Evolutionary conservation across 345 rosid genomes (phyloP).

Genomic region (Gossypium mustelinum): DNA sequence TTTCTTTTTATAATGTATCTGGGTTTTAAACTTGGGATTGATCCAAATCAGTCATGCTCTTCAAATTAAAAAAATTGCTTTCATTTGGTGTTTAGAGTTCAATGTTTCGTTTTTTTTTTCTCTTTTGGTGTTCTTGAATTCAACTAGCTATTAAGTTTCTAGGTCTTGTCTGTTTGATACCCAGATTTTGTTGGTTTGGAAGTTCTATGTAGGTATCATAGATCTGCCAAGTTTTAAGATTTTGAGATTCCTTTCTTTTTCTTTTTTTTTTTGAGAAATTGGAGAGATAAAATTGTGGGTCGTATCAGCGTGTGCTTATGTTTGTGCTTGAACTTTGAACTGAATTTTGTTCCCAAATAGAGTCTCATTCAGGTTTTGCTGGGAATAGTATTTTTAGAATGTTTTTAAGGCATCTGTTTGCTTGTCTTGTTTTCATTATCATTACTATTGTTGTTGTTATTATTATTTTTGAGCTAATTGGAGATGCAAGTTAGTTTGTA

Average conservation of each 20-base stretch:
- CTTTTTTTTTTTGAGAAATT: not conserved
- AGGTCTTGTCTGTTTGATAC: conserved; percentile 3
- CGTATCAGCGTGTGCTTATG: not conserved
- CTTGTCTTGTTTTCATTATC: not conserved
- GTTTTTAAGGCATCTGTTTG: not conserved
- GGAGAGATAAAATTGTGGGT: not conserved
- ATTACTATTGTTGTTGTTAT: not conserved
- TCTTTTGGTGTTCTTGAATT: not conserved
- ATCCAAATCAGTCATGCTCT: not conserved
- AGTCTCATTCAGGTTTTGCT: not conserved
- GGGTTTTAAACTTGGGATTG: not conserved
- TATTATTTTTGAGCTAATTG: not conserved
- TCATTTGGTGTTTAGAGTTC: not conserved
- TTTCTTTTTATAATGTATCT: not conserved
- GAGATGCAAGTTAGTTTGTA: not conserved
- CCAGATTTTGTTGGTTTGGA: not conserved
- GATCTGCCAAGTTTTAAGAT: not conserved
- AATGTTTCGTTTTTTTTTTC: not conserved
- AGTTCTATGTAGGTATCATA: not conserved
- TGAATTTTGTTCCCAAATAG: not conserved
- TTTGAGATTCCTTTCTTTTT: not conserved
- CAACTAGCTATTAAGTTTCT: not conserved
- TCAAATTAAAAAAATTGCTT: no score
- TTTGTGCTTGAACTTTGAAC: not conserved
- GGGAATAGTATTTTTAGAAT: not conserved